These are phyloP conservation scores for Lagenidium giganteum DNA, from an alignment of 352 stramenopile genomes.

Conservation along the genomic window DNA sequence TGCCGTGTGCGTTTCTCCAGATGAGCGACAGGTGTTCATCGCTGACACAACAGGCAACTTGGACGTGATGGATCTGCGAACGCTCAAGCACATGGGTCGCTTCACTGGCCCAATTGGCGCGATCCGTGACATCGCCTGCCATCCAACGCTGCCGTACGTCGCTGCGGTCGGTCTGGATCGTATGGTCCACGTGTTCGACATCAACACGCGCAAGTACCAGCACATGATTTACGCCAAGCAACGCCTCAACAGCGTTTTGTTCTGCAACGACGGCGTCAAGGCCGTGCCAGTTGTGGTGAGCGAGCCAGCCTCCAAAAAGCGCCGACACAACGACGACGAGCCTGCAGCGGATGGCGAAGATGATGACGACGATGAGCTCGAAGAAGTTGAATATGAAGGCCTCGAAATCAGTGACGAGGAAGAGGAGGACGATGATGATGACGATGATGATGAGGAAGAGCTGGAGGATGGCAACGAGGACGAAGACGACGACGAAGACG, in stretches of 20 bases:
- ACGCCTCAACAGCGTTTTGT: conserved; percentile 89
- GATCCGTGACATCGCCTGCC: conserved; percentile 85
- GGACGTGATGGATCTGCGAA: conserved; percentile 87
- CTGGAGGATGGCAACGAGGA: conserved; percentile 7
- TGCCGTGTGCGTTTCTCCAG: conserved; percentile 60
- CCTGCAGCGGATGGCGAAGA: conserved; percentile 34
- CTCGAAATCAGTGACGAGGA: conserved; percentile 71
- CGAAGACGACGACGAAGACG: conserved; percentile 22
- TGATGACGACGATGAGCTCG: conserved; percentile 61
- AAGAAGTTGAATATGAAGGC: conserved; percentile 82
- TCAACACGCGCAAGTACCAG: conserved; percentile 73
- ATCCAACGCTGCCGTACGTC: conserved; percentile 88
- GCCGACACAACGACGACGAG: conserved; percentile 33
- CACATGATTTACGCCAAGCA: conserved; percentile 81
- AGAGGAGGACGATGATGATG: conserved; percentile 41
- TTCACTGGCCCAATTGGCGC: conserved; percentile 88
- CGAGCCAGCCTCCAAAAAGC: conserved; percentile 42
- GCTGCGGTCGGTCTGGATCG: conserved; percentile 91
- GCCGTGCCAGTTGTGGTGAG: conserved; percentile 27
- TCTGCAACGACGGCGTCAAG: conserved; percentile 81
- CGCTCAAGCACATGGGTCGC: conserved; percentile 76
- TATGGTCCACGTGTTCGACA: conserved; percentile 92
- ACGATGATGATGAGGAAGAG: conserved; percentile 38
- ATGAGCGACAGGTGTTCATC: conserved; percentile 77
- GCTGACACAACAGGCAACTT: conserved; percentile 89